Evolutionary conservation across 495 filamentous ascomycete genomes (phyloP), one percentile per base, ranked within the genome.

Genomic region (Penicillium angulare): DNA sequence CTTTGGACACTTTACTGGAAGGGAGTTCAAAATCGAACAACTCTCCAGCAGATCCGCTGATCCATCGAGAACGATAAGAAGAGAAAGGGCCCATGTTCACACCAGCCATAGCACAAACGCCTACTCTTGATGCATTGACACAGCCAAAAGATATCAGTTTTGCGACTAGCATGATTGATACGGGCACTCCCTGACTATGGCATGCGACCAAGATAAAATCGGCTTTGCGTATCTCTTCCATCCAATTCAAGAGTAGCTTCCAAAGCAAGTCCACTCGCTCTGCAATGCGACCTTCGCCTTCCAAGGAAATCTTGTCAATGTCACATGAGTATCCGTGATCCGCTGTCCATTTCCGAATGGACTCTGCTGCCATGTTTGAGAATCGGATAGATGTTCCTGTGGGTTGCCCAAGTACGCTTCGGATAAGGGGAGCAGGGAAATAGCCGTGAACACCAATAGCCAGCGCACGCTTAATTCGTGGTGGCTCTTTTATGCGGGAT

Each of bases 401-500:
- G 0, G 93, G 93, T 54, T 97, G 95, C 2, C 93, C 93, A 5
- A 97, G 81, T 21, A 98, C 84, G 20, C 84, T 86, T 10, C 92
- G 85, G 23, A 98, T 78, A 32, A 93, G 77, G 0, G 86, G 80
- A 17, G 90, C 90, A 4, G 93, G 93, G 56, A 96, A 96, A 52
- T 91, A 90, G 5, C 93, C 93, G 69, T 98, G 93, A 15, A 98
- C 84, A 18, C 93, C 93, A 53, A 98, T 95, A 7, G 91, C 90
- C 9, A 98, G 71, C 18, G 92, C 92, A 53, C 82, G 88, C 64
- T 83, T 91, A 7, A 96, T 81, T 55, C 77, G 85, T 2, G 82
- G 85, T 5, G 83, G 78, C 22, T 87, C 79, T 31, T 79, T 83
- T n/a, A 82, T 65, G n/a, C 88, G 74, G 57, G 80, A 82, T 3